These are phyloP conservation scores for Tricladium varicosporioides DNA, from an alignment of 2,329 filamentous ascomycete genomes.

Conservation along the genomic window DNA sequence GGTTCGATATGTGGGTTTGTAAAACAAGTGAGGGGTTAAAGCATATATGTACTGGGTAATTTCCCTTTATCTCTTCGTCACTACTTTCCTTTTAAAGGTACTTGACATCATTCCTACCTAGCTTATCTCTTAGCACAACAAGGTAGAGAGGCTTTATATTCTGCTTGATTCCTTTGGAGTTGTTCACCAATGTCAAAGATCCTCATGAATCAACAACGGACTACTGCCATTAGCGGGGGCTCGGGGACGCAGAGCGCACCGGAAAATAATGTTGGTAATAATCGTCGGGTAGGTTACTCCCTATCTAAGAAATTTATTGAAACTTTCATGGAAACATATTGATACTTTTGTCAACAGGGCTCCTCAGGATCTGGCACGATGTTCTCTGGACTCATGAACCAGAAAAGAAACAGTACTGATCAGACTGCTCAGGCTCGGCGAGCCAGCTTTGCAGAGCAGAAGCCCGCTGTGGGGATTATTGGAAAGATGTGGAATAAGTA, in stretches of 20 bases:
- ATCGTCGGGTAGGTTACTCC: conserved; percentile 22
- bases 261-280: conserved; percentile 25
- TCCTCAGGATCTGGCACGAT: conserved; percentile 20
- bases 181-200: neutral
- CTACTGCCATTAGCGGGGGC: conserved; percentile 23
- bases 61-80: neutral
- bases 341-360: neutral
- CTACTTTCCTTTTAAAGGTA: neutral
- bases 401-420: conserved; percentile 43
- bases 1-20: neutral
- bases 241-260: conserved; percentile 20
- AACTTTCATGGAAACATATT: neutral
- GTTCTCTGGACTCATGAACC: conserved; percentile 40
- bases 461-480: conserved; percentile 35
- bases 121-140: neutral
- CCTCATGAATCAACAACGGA: conserved; percentile 8
- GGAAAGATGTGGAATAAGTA: conserved; percentile 36
- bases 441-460: conserved; percentile 45
- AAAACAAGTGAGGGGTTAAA: neutral
- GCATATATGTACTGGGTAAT: neutral
- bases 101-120: neutral
- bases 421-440: conserved; percentile 36
- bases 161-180: too few relatives aligned
- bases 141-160: too few relatives aligned
- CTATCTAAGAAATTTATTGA: neutral